Percentiles rank a stretch among this genome's conserved stretches.
Evolutionary conservation across 106 monocot species (phyloP).

Genomic region (Gastrodia elata): DNA sequence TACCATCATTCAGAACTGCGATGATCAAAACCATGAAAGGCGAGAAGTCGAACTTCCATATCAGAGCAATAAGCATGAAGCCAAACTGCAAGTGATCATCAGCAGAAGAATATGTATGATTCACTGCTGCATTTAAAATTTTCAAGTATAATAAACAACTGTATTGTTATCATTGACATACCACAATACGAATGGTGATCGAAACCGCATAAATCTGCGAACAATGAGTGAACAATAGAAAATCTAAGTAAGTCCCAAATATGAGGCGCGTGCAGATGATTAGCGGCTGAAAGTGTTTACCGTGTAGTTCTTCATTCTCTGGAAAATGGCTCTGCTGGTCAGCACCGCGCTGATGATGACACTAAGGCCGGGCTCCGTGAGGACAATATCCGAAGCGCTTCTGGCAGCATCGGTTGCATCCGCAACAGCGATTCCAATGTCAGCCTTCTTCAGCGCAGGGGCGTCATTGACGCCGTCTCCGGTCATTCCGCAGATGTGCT

Average conservation of each 20-base stretch:
- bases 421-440: slow-evolving; percentile 96
- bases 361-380: slow-evolving; percentile 95
- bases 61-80: slow-evolving; percentile 68
- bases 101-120: not conserved
- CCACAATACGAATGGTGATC: slow-evolving; percentile 84
- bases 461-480: slow-evolving; percentile 99
- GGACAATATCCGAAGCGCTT: slow-evolving; percentile 90
- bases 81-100: slow-evolving; percentile 36
- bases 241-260: slow-evolving; percentile 1
- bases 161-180: slow-evolving; percentile 19
- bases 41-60: slow-evolving; percentile 82
- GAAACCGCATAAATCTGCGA: slow-evolving; percentile 75
- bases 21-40: slow-evolving; percentile 87
- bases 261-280: not conserved
- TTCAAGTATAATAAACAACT: not conserved
- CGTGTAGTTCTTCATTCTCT: slow-evolving; percentile 99
- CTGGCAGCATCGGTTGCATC: slow-evolving; percentile 98
- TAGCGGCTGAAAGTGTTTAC: slow-evolving; percentile 18
- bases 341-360: slow-evolving; percentile 97
- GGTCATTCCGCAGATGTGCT: slow-evolving; percentile 97
- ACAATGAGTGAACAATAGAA: slow-evolving; percentile 1
- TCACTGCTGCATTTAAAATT: not conserved
- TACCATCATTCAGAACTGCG: slow-evolving; percentile 76
- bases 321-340: slow-evolving; percentile 94
- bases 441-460: slow-evolving; percentile 96